Base-by-base conservation (phyloP, 106 monocot genomes). In the Triglochin maritima region DNA sequence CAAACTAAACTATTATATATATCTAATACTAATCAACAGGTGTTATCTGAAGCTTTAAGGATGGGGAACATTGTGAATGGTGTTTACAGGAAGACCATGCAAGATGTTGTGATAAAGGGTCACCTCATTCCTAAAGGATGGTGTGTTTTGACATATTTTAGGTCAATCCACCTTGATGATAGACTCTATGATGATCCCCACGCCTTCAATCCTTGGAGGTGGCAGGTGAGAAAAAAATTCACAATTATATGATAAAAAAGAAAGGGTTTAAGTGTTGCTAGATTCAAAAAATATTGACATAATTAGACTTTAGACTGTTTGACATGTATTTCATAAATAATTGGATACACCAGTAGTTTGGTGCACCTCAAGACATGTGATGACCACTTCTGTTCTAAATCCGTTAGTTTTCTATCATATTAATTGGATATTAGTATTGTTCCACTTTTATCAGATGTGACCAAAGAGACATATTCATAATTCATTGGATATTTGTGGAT, bases 201-300 rank as follows among this genome's bases (percentile, higher is more conserved):
- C 80, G 68, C 70, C 66, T 94, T 94, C 76, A 81, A 94, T 72
- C 94, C 94, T 51, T 94, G 94, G 94, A 80, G 94, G 67, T 94
- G 94, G 94, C 84, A 94, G 89, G 93, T 89, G 70, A 60, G 49
- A 4, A 17, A 44, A 63, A 12, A 7, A 46, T 0, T 7, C 7
- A 11, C 52, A 11, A 52, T 52, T 52, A 0, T 11, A 52, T 11
- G 52, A 8, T 11, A 52, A 52, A 29, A 29, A 29, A 29, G 29
- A 29, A 29, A 29, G 2, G 52, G 11, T 52, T 52, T 7, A 52
- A 6, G 7, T 7, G 11, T 52, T 52, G 52, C 7, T 52, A 11
- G 52, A 52, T 11, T 7, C 9, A 52, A 8, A 11, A 8, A 29
- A 29, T 29, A 29, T 29, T 1, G 29, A 29, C 29, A 29, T 29